These are phyloP conservation scores for Rhypophila decipiens DNA, from an alignment of 495 filamentous ascomycete species.

Conservation along the genomic window DNA sequence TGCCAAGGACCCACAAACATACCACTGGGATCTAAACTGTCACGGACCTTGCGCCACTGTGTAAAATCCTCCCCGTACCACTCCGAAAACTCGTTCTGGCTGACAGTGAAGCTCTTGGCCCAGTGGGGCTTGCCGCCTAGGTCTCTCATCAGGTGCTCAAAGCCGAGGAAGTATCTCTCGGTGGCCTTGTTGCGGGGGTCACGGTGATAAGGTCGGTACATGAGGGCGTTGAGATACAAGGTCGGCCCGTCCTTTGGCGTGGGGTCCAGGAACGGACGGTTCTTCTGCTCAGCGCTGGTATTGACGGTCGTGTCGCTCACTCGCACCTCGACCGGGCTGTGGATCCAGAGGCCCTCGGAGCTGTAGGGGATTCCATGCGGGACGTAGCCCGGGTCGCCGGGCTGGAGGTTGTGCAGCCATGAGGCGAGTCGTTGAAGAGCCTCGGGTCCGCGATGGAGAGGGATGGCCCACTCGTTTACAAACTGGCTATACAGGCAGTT, in stretches of 20 bases:
- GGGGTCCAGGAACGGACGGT: slow-evolving; percentile 73
- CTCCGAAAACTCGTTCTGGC: slow-evolving; percentile 47
- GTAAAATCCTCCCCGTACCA: slow-evolving; percentile 52
- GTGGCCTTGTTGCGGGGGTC: slow-evolving; percentile 65
- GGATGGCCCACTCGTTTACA: slow-evolving; percentile 97
- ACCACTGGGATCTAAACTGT: slow-evolving; percentile 77
- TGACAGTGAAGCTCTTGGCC: slow-evolving; percentile 85
- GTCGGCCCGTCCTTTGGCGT: slow-evolving; percentile 60
- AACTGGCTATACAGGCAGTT: slow-evolving; percentile 95
- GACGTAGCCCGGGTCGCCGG: slow-evolving; percentile 45
- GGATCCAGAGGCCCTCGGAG: slow-evolving; percentile 73
- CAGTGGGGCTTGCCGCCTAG: slow-evolving; percentile 88
- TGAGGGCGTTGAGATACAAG: slow-evolving; percentile 90
- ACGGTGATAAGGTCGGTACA: slow-evolving; percentile 80
- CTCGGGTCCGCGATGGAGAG: slow-evolving; percentile 82
- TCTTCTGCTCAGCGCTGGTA: slow-evolving; percentile 28
- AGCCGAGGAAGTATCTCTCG: slow-evolving; percentile 80
- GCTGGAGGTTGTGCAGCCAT: slow-evolving; percentile 66
- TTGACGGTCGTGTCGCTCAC: slow-evolving; percentile 65
- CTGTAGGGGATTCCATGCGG: slow-evolving; percentile 74
- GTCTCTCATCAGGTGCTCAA: slow-evolving; percentile 93
- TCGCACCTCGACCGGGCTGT: slow-evolving; percentile 89
- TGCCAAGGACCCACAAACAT: slow-evolving; percentile 95
- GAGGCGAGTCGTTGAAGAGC: slow-evolving; percentile 74
- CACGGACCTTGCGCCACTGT: slow-evolving; percentile 60